These are phyloP conservation scores for Salinomyces thailandicus DNA, from an alignment of 2,329 filamentous ascomycete genomes.

Conservation along the genomic window DNA sequence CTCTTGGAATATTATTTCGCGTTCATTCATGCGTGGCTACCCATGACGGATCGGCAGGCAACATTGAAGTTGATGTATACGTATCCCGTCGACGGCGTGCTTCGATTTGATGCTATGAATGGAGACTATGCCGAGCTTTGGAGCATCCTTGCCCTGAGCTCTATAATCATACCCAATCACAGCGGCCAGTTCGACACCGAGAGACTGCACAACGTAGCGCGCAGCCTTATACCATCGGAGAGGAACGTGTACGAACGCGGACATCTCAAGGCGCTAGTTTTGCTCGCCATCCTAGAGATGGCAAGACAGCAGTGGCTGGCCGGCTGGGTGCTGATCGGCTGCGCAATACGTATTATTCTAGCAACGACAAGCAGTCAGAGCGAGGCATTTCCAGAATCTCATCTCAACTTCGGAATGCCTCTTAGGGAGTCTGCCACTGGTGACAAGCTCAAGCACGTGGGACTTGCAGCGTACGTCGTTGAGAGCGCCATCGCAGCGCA, in stretches of 20 bases:
- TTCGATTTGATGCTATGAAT: slow-evolving; percentile 15
- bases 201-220: slow-evolving; percentile 4
- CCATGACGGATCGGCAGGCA: slow-evolving; percentile 57
- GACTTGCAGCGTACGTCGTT: slow-evolving; percentile 50
- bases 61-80: slow-evolving; percentile 49
- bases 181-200: not conserved
- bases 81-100: slow-evolving; percentile 38
- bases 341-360: slow-evolving; percentile 46
- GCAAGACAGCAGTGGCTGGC: slow-evolving; percentile 45
- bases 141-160: slow-evolving; percentile 35
- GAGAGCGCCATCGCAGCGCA: slow-evolving; percentile 49
- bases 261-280: not conserved
- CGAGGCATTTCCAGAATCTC: not conserved
- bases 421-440: not conserved
- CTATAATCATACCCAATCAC: slow-evolving; percentile 17
- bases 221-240: slow-evolving; percentile 2
- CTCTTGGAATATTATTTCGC: slow-evolving; percentile 64
- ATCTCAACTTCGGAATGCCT: not conserved
- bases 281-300: slow-evolving; percentile 25
- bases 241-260: not conserved
- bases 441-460: not conserved
- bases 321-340: slow-evolving; percentile 56
- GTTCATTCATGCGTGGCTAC: slow-evolving; percentile 67
- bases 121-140: slow-evolving; percentile 36
- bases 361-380: not conserved